A percentile compares a stretch with the other conserved stretches of the same genome.
Evolutionary conservation across 257 asterid species (phyloP).

Genomic region (Solanum okadae): DNA sequence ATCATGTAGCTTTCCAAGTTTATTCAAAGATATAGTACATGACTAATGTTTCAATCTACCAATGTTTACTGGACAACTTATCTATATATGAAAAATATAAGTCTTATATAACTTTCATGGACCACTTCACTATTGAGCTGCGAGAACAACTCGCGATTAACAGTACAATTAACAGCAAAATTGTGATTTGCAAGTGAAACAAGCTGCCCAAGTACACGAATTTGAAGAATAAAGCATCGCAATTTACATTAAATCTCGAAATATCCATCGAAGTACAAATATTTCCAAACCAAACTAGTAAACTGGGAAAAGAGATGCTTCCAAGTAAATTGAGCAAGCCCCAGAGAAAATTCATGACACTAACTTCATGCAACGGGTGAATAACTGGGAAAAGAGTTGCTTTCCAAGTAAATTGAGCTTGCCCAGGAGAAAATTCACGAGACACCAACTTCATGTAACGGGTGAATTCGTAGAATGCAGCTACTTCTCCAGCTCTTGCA

Average conservation of each 20-base stretch:
- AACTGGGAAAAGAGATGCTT: background rate
- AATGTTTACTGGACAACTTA: background rate
- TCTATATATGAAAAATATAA: background rate
- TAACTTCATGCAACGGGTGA: background rate
- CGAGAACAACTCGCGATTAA: background rate
- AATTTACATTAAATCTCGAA: background rate
- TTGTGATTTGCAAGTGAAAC: background rate
- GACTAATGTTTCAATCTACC: background rate
- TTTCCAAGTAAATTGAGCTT: background rate
- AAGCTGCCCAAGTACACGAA: background rate
- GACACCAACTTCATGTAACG: background rate
- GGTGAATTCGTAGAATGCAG: background rate
- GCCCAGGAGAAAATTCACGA: background rate
- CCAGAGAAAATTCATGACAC: background rate
- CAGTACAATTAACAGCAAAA: background rate
- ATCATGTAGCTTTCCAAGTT: background rate
- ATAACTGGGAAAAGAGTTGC: background rate
- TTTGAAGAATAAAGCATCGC: background rate
- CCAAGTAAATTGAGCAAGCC: background rate
- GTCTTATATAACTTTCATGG: background rate
- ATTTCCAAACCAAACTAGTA: background rate
- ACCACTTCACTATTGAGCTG: background rate
- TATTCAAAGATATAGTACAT: background rate
- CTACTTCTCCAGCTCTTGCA: slow-evolving; percentile 60
- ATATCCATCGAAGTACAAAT: background rate